Evolutionary conservation across 352 stramenopile species (phyloP).

Genomic region (Phytopythium helicoides): DNA sequence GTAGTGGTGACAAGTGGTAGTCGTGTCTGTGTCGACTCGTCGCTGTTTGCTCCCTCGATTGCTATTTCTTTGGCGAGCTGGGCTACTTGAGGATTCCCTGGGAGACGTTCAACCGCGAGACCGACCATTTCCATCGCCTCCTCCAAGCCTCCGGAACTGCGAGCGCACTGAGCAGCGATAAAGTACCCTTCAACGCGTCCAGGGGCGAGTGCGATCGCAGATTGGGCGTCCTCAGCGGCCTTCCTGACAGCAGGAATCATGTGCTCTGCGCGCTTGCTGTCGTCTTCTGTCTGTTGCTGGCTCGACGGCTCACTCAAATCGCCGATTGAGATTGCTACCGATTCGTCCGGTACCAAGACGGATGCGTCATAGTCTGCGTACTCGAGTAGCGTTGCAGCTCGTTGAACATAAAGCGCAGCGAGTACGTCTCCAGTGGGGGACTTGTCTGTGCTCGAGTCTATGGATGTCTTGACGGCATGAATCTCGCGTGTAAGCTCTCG

Average conservation of each 20-base stretch:
- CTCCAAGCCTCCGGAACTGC: neutral
- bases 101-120: neutral
- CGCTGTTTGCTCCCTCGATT: neutral
- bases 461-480: neutral
- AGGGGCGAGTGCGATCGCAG: constrained; percentile 15
- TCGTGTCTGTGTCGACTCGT: neutral
- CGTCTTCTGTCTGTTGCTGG: constrained; percentile 6
- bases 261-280: neutral
- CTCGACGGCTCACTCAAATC: constrained; percentile 11
- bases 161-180: constrained; percentile 4
- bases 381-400: constrained; percentile 29
- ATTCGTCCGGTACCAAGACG: constrained; percentile 19
- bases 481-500: constrained; percentile 2
- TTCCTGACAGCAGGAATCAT: constrained; percentile 35
- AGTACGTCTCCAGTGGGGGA: constrained; percentile 11
- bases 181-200: constrained; percentile 1
- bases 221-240: constrained; percentile 34
- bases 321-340: constrained; percentile 11
- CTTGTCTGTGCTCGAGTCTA: neutral
- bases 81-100: constrained; percentile 1
- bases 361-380: constrained; percentile 42
- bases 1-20: neutral
- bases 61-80: constrained; percentile 7
- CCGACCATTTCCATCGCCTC: neutral
- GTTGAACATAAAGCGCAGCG: constrained; percentile 28